A percentile compares a stretch with the other conserved stretches of the same genome.
Conservation (phyloP, 495 filamentous ascomycete genomes). For the Neurospora hispaniola region DNA sequence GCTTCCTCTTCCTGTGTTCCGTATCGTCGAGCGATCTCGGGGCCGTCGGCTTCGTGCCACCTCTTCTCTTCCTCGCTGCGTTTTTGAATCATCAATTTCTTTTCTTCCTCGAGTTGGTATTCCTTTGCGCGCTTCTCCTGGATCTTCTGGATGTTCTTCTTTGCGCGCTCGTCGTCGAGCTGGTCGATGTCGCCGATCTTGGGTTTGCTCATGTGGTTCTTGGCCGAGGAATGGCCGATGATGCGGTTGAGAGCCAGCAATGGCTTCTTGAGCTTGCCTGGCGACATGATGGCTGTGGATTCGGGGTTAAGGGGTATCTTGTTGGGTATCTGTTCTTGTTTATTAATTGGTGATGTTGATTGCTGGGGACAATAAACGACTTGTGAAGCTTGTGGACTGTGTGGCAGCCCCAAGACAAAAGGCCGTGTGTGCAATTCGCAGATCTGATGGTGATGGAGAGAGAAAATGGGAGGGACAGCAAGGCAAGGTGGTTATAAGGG, state of each 20-base stretch:
- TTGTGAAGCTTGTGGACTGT: not conserved
- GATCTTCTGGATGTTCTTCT: slow-evolving; percentile 38
- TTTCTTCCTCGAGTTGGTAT: slow-evolving; percentile 40
- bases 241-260: slow-evolving; percentile 34
- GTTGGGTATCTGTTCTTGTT: not conserved
- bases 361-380: not conserved
- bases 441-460: not conserved
- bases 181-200: slow-evolving; percentile 39
- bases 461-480: not conserved
- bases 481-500: not conserved
- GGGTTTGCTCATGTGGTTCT: slow-evolving; percentile 35
- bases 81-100: slow-evolving; percentile 33
- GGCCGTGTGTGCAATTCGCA: not conserved
- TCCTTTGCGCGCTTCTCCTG: slow-evolving; percentile 42
- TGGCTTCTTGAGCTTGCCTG: slow-evolving; percentile 28
- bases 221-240: slow-evolving; percentile 31
- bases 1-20: slow-evolving; percentile 38
- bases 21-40: slow-evolving; percentile 50
- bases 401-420: not conserved
- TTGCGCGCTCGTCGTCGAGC: slow-evolving; percentile 30
- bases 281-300: slow-evolving; percentile 20
- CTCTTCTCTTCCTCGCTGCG: slow-evolving; percentile 36
- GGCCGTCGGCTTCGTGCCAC: slow-evolving; percentile 33
- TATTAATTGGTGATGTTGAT: not conserved
- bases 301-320: not conserved